Evolutionary conservation across 2,329 filamentous ascomycete genomes (phyloP), one percentile per base, ranked within the genome.

Genomic region (Chaetoscypha palmicola): DNA sequence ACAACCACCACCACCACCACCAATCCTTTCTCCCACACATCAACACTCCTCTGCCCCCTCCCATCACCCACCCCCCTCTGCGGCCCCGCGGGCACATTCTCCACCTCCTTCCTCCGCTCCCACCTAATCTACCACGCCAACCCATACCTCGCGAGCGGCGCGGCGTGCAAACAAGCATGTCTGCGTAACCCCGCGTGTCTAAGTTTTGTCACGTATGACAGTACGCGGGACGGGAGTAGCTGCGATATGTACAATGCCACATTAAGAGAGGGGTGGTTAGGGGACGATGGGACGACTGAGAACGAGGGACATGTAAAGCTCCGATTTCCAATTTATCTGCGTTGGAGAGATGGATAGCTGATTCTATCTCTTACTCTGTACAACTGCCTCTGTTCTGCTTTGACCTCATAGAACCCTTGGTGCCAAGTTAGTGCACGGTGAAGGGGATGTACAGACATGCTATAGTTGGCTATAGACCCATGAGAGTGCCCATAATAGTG

Each of bases 151-250:
- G 16, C 10, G 1, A 19, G 20, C 22, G 23, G 8, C 4, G 19
- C 2, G 11, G 19, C 23, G 10, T 39, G n/a, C 19, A 39, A 30
- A 30, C 14, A 39, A 21, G 16, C 12, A 17, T 28, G 37, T 20
- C 10, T 39, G 11, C 2, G 10, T 1, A 21, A 39, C 17, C 5
- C 2, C 2, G 20, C 14, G 11, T 30, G 14, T 4, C 16, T 21
- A 12, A 39, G 23, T 39, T 41, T 41, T 11, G 17, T 41, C 3
- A 32, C 38, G 10, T 32, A 33, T 41, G 28, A 41, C 9, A 32
- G 16, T n/a, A 22, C 17, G 3, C 8, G 38, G 8, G 20, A 10
- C 14, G 20, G 28, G 10, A 21, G 20, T 41, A 41, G 38, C 22
- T 41, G 28, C 21, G 19, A 41, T 33, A 41, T 32, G 11, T 41